A percentile compares a stretch with the other conserved stretches of the same genome.
These are phyloP conservation scores for Tolypocladium amazonense DNA, from an alignment of 2,329 filamentous ascomycete species.

Conservation along the genomic window DNA sequence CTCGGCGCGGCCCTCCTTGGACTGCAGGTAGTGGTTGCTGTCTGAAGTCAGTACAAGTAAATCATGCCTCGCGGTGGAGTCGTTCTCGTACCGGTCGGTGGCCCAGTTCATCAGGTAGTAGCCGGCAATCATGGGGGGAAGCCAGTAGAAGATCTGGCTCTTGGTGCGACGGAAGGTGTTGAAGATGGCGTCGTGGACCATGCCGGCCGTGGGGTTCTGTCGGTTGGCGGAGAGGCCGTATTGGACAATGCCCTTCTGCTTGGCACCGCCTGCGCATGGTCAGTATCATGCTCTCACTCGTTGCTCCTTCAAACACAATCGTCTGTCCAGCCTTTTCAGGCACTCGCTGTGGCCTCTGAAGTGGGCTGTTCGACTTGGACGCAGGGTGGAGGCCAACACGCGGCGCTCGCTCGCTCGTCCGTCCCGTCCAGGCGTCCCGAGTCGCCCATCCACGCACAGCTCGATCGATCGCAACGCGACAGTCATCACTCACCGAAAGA, in stretches of 20 bases:
- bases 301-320: background rate
- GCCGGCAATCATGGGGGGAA: conserved; percentile 64
- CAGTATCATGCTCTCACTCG: conserved; percentile 1
- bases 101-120: conserved; percentile 90
- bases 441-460: background rate
- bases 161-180: conserved; percentile 86
- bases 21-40: conserved; percentile 75
- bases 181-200: conserved; percentile 76
- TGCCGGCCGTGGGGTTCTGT: conserved; percentile 76
- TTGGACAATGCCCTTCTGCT: conserved; percentile 53
- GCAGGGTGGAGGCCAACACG: background rate
- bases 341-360: background rate
- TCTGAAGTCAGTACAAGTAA: background rate
- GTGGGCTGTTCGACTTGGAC: background rate
- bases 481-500: conserved; percentile 52
- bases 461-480: background rate
- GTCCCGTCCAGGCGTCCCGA: background rate
- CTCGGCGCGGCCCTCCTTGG: conserved; percentile 59
- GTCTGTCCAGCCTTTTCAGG: background rate
- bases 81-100: conserved; percentile 62
- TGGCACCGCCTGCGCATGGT: conserved; percentile 36
- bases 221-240: conserved; percentile 81
- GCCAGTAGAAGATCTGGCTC: conserved; percentile 80
- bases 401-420: background rate
- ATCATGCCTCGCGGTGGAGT: background rate